A percentile compares a stretch with the other conserved stretches of the same genome.
Evolutionary conservation across 2,329 filamentous ascomycete species (phyloP).

Genomic region (Arthrinium phaeospermum): DNA sequence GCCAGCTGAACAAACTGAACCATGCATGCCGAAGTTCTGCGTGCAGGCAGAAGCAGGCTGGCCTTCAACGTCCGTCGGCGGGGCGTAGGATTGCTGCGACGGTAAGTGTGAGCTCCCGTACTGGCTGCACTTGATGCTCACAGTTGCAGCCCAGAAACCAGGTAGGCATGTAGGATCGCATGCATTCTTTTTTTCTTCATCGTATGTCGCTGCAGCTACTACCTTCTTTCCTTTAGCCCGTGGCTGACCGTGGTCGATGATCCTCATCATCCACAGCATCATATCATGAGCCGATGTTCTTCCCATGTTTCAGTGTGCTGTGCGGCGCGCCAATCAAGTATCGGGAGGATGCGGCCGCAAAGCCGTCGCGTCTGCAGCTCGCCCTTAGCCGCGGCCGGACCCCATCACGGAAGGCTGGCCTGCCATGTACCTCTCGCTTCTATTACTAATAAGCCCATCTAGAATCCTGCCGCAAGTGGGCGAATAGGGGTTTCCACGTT

Average conservation of each 20-base stretch:
- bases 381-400: conserved; percentile 14
- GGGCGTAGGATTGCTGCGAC: background rate
- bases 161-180: background rate
- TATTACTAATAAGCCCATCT: background rate
- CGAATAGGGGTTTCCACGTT: conserved; percentile 11
- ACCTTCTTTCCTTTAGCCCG: background rate
- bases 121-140: background rate
- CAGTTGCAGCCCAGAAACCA: background rate
- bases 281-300: conserved; percentile 1
- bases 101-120: background rate
- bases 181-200: background rate
- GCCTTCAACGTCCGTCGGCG: background rate
- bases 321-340: conserved; percentile 7
- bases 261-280: background rate
- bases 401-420: conserved; percentile 3
- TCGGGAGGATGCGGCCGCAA: conserved; percentile 7
- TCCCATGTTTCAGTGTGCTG: background rate
- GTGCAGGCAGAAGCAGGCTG: background rate
- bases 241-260: background rate
- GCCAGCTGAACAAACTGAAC: background rate
- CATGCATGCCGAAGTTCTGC: background rate
- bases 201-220: background rate
- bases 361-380: conserved; percentile 15
- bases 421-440: background rate
- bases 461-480: conserved; percentile 4